These are phyloP conservation scores for Vinca minor DNA, from an alignment of 257 asterid genomes.

Conservation along the genomic window DNA sequence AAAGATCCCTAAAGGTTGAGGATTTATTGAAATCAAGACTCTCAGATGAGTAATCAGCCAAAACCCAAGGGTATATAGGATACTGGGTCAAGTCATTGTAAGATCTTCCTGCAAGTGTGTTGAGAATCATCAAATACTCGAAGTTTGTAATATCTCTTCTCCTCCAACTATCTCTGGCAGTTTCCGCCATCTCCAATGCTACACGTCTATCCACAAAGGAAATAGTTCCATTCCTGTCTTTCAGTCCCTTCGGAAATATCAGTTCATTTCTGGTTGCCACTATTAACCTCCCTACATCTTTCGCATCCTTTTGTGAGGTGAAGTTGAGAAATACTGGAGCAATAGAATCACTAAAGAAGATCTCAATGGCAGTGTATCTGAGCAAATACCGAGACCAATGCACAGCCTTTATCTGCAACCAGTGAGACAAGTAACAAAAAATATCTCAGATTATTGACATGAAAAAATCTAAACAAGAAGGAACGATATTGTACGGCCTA, in stretches of 20 bases:
- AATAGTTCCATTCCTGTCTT: conserved; percentile 64
- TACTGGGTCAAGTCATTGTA: conserved; percentile 94
- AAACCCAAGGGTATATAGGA: conserved; percentile 95
- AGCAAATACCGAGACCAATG: conserved; percentile 94
- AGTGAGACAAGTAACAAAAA: conserved; percentile 18
- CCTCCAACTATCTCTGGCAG: conserved; percentile 93
- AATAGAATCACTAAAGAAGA: conserved; percentile 68
- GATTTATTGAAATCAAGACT: conserved; percentile 83
- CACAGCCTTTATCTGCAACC: conserved; percentile 75
- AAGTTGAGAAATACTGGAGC: conserved; percentile 85
- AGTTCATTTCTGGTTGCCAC: conserved; percentile 74
- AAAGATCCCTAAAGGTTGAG: conserved; percentile 88
- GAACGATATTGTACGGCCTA: conserved; percentile 13
- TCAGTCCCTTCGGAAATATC: conserved; percentile 59
- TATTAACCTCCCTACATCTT: conserved; percentile 72
- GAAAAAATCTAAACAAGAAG: conserved; percentile 2
- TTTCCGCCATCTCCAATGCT: conserved; percentile 92
- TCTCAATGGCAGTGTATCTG: conserved; percentile 88
- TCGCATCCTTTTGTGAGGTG: conserved; percentile 75
- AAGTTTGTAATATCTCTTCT: conserved; percentile 96
- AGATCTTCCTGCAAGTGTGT: conserved; percentile 93
- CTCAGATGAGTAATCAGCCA: conserved; percentile 90
- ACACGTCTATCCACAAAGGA: conserved; percentile 88
- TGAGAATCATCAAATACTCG: conserved; percentile 88
- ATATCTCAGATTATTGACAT: conserved; percentile 6